Percentiles rank a stretch among this genome's conserved stretches.
These are phyloP conservation scores for Mangifera indica DNA, from an alignment of 345 rosid species.

Conservation along the genomic window DNA sequence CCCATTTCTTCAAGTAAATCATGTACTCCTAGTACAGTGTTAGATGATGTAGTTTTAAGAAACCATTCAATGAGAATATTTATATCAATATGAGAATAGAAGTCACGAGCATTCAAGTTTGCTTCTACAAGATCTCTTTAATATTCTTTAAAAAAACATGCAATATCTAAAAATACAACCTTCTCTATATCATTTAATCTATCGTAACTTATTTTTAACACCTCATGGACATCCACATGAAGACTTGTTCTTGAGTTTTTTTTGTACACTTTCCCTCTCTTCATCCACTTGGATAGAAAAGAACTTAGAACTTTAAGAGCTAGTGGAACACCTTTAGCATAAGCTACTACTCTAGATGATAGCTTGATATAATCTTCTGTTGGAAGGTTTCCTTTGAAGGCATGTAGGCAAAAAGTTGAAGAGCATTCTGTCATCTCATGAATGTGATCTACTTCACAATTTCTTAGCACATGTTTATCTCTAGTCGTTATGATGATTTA, in stretches of 20 bases:
- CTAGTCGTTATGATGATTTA: slow-evolving; percentile 23
- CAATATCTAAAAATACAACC: slow-evolving; percentile 22
- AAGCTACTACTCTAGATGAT: not conserved
- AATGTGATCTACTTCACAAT: not conserved
- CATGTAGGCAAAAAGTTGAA: slow-evolving; percentile 22
- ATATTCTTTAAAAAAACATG: slow-evolving; percentile 35
- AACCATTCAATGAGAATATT: slow-evolving; percentile 28
- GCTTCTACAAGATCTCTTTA: slow-evolving; percentile 13
- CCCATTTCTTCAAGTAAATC: slow-evolving; percentile 26
- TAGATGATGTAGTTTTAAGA: slow-evolving; percentile 15
- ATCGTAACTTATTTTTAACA: not conserved
- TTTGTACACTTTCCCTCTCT: slow-evolving; percentile 4
- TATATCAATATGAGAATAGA: not conserved
- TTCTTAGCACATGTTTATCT: not conserved
- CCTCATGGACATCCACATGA: not conserved
- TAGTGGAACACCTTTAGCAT: slow-evolving; percentile 20
- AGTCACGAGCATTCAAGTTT: slow-evolving; percentile 20
- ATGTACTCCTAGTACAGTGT: slow-evolving; percentile 32
- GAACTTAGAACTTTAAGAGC: slow-evolving; percentile 25
- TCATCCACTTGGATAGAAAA: not conserved
- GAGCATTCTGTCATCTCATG: not conserved
- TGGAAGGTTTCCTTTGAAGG: slow-evolving; percentile 6
- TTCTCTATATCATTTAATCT: slow-evolving; percentile 16
- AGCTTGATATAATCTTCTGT: not conserved
- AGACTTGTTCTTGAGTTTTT: not conserved